These are phyloP conservation scores for Yamadazyma paraphyllophila DNA, from an alignment of 805 yeast species.

Conservation along the genomic window DNA sequence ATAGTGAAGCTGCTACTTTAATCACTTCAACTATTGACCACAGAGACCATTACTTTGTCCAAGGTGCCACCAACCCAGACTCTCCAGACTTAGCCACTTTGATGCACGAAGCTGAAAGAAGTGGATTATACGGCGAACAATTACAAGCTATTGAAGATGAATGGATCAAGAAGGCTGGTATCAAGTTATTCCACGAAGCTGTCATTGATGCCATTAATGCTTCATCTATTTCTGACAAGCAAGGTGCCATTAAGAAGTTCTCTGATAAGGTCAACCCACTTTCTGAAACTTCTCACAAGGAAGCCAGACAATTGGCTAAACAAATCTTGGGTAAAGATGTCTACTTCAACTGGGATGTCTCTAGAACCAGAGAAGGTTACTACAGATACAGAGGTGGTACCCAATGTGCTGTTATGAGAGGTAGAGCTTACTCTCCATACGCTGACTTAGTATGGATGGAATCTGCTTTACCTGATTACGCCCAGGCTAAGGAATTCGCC, in stretches of 20 bases:
- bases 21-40: slow-evolving; percentile 90
- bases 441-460: slow-evolving; percentile 99
- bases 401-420: slow-evolving; percentile 95
- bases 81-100: slow-evolving; percentile 70
- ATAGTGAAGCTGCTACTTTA: slow-evolving; percentile 96
- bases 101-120: slow-evolving; percentile 76
- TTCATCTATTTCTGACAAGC: slow-evolving; percentile 59
- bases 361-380: slow-evolving; percentile 95
- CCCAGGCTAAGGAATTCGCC: slow-evolving; percentile 92
- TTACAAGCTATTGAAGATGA: slow-evolving; percentile 73
- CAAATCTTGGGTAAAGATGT: slow-evolving; percentile 77
- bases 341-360: slow-evolving; percentile 91
- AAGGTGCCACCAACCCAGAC: slow-evolving; percentile 87
- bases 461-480: slow-evolving; percentile 89
- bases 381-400: slow-evolving; percentile 96
- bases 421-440: slow-evolving; percentile 91
- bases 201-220: slow-evolving; percentile 76
- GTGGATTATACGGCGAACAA: slow-evolving; percentile 69
- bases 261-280: slow-evolving; percentile 68
- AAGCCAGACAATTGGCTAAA: slow-evolving; percentile 74
- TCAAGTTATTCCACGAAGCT: slow-evolving; percentile 88
- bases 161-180: slow-evolving; percentile 80
- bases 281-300: slow-evolving; percentile 70
- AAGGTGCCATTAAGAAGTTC: slow-evolving; percentile 62
- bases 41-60: slow-evolving; percentile 90